Evolutionary conservation across 768 basidiomycete species (phyloP).

Genomic region (Antrodiella citrinella): DNA sequence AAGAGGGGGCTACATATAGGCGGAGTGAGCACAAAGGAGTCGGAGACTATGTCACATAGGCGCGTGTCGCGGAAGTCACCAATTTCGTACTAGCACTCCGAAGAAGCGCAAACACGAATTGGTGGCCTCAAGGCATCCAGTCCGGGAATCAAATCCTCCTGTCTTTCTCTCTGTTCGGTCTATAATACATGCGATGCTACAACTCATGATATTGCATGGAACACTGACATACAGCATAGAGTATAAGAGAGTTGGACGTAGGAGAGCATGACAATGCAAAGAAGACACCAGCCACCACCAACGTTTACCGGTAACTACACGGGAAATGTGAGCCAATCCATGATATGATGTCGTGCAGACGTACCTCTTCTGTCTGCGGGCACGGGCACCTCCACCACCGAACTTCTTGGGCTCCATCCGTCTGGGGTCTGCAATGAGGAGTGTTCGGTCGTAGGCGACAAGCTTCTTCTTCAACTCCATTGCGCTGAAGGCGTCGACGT

Average conservation of each 20-base stretch:
- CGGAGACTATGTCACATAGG: no score
- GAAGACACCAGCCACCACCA: conserved; percentile 26
- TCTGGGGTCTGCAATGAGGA: conserved; percentile 90
- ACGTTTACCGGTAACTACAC: conserved; percentile 70
- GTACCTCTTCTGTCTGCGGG: conserved; percentile 95
- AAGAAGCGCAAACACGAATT: background rate
- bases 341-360: conserved; percentile 13
- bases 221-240: conserved; percentile 26
- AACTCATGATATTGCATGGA: conserved; percentile 26
- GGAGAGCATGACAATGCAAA: conserved; percentile 38
- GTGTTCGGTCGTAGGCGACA: conserved; percentile 87
- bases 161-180: no score
- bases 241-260: conserved; percentile 18
- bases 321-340: background rate
- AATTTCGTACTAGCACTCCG: no score
- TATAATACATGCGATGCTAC: no score
- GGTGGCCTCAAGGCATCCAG: no score
- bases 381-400: conserved; percentile 96
- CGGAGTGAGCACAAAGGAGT: background rate
- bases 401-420: conserved; percentile 99
- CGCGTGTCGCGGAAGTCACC: no score
- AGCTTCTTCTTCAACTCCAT: conserved; percentile 98
- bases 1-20: background rate
- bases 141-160: no score
- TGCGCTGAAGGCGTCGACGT: conserved; percentile 94